Evolutionary conservation across 352 stramenopile species (phyloP), one percentile per base, ranked within the genome.

Genomic region (Globisporangium ultimum): DNA sequence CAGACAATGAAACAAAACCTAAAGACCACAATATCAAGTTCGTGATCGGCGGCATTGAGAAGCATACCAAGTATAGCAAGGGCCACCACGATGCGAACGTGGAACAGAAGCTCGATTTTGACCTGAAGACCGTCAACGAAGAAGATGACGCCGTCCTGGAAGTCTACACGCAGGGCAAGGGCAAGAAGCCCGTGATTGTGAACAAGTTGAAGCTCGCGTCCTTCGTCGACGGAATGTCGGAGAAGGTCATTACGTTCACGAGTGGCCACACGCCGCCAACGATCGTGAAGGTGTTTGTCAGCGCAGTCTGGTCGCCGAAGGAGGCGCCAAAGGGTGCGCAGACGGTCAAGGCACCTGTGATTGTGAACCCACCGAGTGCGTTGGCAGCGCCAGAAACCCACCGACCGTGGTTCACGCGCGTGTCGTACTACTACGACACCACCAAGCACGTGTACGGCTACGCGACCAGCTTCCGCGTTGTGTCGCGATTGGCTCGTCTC

Each of bases 361-460:
- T 43, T 4, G 42, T 24, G 24, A 50, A 48, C 34, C 41, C 48
- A 13, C 41, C 58, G 40, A 48, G 38, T 13, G 38, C 45, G 11
- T 34, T 61, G 8, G 21, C 58, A 43, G 38, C 47, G 9, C 41
- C 51, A 20, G 58, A 64, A 10, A 64, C 58, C 15, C 69, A 90
- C 52, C 80, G 80, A 2, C 80, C 80, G 22, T 88, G 76, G 74
- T 90, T 87, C 58, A 82, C 81, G 67, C 78, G 80, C 21, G 74
- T 69, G 47, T 84, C 78, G 56, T 92, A 89, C 68, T 92, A 92
- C 66, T 92, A 92, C 65, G 72, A 87, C 59, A 88, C 78, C 45
- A 78, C 72, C 32, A 92, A 92, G 79, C 78, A 66, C 24, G 75
- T 92, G 64, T 92, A 92, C 70, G 73, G 81, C 69, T 92, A 92